Conservation (phyloP, 75 land plant genomes). For the Gnetum montanum region DNA sequence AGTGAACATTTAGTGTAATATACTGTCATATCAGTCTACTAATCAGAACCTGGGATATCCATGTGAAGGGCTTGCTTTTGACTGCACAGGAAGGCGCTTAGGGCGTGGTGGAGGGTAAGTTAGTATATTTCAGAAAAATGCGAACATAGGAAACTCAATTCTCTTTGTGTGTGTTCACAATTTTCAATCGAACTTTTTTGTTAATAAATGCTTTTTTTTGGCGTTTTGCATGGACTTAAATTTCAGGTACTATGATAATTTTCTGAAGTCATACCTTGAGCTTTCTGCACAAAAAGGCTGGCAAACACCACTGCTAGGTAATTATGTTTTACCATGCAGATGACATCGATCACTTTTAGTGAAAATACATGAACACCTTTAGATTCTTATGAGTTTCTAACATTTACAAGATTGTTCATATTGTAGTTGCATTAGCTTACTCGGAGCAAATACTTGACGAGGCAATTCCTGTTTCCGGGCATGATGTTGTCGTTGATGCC, state of each 20-base stretch:
- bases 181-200: too few species aligned
- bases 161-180: background rate
- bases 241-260: constrained; percentile 86
- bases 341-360: too few species aligned
- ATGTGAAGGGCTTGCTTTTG: constrained; percentile 89
- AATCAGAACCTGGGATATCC: too few species aligned
- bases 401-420: background rate
- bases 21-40: too few species aligned
- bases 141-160: background rate
- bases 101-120: constrained; percentile 97
- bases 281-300: constrained; percentile 55
- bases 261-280: constrained; percentile 55
- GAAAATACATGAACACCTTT: too few species aligned
- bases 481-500: constrained; percentile 59
- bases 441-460: constrained; percentile 75
- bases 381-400: background rate
- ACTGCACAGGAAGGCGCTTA: constrained; percentile 67
- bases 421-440: constrained; percentile 85
- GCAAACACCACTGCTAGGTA: constrained; percentile 82
- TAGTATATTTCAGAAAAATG: background rate
- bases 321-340: background rate
- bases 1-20: too few species aligned
- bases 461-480: constrained; percentile 54
- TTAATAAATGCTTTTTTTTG: too few species aligned
- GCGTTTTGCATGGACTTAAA: background rate